Base-by-base conservation (phyloP, 1,284 basidiomycete species). In the Ganoderma resinaceum region DNA sequence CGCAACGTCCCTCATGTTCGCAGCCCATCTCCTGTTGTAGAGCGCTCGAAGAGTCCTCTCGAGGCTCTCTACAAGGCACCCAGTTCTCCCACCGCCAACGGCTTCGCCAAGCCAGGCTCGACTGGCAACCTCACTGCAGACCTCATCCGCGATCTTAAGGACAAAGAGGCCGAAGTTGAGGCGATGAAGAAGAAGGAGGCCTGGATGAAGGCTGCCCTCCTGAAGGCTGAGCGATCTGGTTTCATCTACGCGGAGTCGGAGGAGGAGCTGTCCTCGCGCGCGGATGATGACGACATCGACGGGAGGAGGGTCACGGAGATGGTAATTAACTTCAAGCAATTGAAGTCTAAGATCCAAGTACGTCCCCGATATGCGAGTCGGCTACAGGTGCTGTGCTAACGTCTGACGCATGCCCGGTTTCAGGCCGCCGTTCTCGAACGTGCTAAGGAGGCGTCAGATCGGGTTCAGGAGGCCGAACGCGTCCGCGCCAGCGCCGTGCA, bases 271-370 rank as follows among this genome's bases (percentile, higher is more conserved):
- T 83, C 82, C 62, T 82, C 83, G 29, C 81, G 80, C 59, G 76
- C 76, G 26, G 80, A 77, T 33, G 78, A 79, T 53, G 76, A 84
- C 62, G 77, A 78, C 62, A 74, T 77, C 33, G 78, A 79, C 70
- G 71, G 79, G 63, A 82, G 75, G 66, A 87, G 88, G 73, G 82
- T 93, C 66, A 84, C 89, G 7, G 93, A 95, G 74, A 87, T 94
- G 76, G 85, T 95, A 7, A 82, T 98, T 70, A 89, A 88, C 75
- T 89, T 98, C 77, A 98, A 98, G 83, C 92, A 96, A 76, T 93
- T 97, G 79, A 92, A 93, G 78, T 93, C 95, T 4, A 87, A 89
- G 71, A 87, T 98, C 66, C 95, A 97, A 89, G 96, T 96, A 70
- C 76, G 88, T 82, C 18, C 49, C 3, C 26, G 23, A 59, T 35